These are phyloP conservation scores for Cordyceps fumosorosea DNA, from an alignment of 2,329 filamentous ascomycete genomes.

Conservation along the genomic window DNA sequence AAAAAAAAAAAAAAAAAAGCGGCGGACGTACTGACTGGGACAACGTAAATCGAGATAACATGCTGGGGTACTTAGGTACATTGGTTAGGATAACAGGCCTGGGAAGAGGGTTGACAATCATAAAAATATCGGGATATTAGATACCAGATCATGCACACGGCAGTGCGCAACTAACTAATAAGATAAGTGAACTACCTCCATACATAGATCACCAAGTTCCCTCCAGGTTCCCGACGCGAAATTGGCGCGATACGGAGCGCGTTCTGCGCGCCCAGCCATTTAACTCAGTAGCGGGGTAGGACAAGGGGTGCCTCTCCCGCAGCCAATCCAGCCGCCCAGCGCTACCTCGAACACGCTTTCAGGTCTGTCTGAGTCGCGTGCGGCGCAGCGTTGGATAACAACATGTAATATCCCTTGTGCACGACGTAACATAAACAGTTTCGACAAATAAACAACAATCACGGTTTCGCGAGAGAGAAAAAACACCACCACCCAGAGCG, in stretches of 20 bases:
- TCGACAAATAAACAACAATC: not conserved
- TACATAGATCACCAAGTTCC: too few relatives aligned
- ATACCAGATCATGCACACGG: too few relatives aligned
- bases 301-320: not conserved
- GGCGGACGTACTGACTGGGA: too few relatives aligned
- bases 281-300: conserved; percentile 5
- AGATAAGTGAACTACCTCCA: too few relatives aligned
- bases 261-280: conserved; percentile 4
- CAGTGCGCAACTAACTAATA: too few relatives aligned
- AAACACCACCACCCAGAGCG: not conserved
- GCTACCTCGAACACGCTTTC: conserved; percentile 1
- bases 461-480: not conserved
- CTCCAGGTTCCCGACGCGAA: not conserved
- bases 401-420: not conserved
- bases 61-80: too few relatives aligned
- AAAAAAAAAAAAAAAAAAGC: too few relatives aligned
- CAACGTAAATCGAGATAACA: too few relatives aligned
- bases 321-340: not conserved
- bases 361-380: not conserved
- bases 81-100: too few relatives aligned
- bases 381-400: not conserved
- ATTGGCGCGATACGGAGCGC: conserved; percentile 2
- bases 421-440: not conserved
- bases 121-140: too few relatives aligned
- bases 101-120: too few relatives aligned